A percentile compares a stretch with the other conserved stretches of the same genome.
Evolutionary conservation across 805 yeast genomes (phyloP).

Genomic region (Metschnikowia shivogae): DNA sequence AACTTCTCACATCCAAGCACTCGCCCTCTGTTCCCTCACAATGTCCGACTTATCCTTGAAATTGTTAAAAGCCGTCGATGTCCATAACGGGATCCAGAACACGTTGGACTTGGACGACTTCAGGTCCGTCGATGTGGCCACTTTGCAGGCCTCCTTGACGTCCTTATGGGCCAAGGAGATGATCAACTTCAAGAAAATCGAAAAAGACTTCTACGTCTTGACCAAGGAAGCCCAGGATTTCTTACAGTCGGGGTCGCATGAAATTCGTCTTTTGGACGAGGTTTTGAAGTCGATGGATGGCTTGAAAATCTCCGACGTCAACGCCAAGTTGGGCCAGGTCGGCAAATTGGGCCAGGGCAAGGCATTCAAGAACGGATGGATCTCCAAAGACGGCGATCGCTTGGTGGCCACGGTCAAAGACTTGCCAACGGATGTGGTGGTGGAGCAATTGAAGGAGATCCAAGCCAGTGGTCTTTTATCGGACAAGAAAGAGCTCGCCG

Average conservation of each 20-base stretch:
- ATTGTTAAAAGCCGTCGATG: slow-evolving; percentile 62
- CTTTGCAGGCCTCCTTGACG: slow-evolving; percentile 76
- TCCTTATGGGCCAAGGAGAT: slow-evolving; percentile 82
- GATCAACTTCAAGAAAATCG: slow-evolving; percentile 69
- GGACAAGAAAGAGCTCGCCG: slow-evolving; percentile 67
- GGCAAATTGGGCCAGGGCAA: slow-evolving; percentile 95
- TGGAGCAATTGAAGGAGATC: slow-evolving; percentile 57
- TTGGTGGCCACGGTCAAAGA: slow-evolving; percentile 58
- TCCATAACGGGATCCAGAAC: slow-evolving; percentile 56
- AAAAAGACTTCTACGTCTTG: slow-evolving; percentile 69
- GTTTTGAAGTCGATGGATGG: slow-evolving; percentile 74
- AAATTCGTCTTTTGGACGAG: slow-evolving; percentile 70
- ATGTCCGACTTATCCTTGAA: slow-evolving; percentile 69
- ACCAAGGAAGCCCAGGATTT: slow-evolving; percentile 82
- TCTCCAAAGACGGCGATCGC: slow-evolving; percentile 78
- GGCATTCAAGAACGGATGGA: slow-evolving; percentile 98
- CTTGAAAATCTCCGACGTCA: slow-evolving; percentile 74
- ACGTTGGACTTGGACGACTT: slow-evolving; percentile 56
- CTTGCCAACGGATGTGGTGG: slow-evolving; percentile 64
- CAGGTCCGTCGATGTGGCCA: slow-evolving; percentile 60
- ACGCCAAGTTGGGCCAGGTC: slow-evolving; percentile 66
- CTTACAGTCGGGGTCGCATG: slow-evolving; percentile 82
- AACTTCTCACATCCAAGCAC: slow-evolving; percentile 9
- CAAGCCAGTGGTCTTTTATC: slow-evolving; percentile 50
- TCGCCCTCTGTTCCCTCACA: not conserved